Evolutionary conservation across 192 early-diverging fungal species (phyloP), one percentile per base, ranked within the genome.

Genomic region (Podila clonocystis): DNA sequence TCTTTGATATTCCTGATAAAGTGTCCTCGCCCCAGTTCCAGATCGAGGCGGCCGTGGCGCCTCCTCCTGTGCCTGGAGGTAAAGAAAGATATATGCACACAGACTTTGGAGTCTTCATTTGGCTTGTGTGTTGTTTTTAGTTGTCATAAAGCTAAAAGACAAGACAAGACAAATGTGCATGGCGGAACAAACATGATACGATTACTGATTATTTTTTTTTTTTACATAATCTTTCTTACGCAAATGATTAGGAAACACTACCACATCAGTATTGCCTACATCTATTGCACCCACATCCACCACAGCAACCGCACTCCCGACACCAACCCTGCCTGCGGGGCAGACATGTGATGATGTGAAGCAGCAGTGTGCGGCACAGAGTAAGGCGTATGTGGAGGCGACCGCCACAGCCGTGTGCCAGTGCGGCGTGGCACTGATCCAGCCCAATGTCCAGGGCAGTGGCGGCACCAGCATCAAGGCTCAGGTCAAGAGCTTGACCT

Each of bases 341-440:
- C 72, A 57, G 60, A 71, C 68, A 13, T 78, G 75, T 13, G 48
- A 62, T 12, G 75, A 78, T 20, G 50, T 78, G 28, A 45, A 67
- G 58, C 63, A 78, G 26, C 75, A 78, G 28, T 78, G 75, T 67
- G 75, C 69, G 26, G 68, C 75, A 11, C 75, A 78, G 31, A 61
- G 75, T n/a, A 65, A 50, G 22, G 64, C 13, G 29, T 78, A 45
- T 26, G 31, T 52, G 26, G 33, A 70, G 5, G 48, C 68, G 3
- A 72, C 75, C 2, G 58, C 50, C 26, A 67, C 63, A 2, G 33
- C 64, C 13, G 58, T 68, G 48, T 78, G 75, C 17, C 28, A 68
- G 11, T 78, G 70, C 63, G 75, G 70, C 5, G 65, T 34, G 0
- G 13, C 64, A 0, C 22, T 72, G 38, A 38, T 72, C 13, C 28